Evolutionary conservation across 106 monocot species (phyloP).

Genomic region (Cymbidium sinense): DNA sequence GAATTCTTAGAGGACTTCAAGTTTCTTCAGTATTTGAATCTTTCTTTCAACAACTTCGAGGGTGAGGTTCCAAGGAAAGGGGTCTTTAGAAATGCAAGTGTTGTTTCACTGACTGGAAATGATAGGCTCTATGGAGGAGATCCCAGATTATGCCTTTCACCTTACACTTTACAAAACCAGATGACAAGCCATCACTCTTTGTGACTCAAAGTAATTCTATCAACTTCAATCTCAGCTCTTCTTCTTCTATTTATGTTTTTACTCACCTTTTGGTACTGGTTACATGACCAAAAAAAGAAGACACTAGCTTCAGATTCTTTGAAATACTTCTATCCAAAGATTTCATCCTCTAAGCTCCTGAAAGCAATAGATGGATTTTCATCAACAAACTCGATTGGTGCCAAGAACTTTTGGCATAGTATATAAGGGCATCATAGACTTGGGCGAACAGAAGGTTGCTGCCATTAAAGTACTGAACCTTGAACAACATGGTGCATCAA

Average conservation of each 20-base stretch:
- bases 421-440: conserved; percentile 15
- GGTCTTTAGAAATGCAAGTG: conserved; percentile 10
- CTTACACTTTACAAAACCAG: conserved; percentile 8
- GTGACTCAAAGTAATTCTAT: neutral
- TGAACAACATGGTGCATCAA: conserved; percentile 22
- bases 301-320: neutral
- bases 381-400: conserved; percentile 22
- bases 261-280: neutral
- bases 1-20: neutral
- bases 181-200: neutral
- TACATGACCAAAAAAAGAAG: neutral
- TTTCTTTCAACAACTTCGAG: conserved; percentile 27
- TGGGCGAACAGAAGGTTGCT: neutral
- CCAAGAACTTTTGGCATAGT: conserved; percentile 17
- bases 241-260: neutral
- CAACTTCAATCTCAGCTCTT: neutral
- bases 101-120: conserved; percentile 14
- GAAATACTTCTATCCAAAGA: neutral
- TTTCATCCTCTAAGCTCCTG: neutral
- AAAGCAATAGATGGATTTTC: conserved; percentile 33
- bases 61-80: conserved; percentile 14
- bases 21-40: conserved; percentile 11
- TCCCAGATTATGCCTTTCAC: conserved; percentile 12
- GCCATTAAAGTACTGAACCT: conserved; percentile 48
- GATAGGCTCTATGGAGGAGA: conserved; percentile 11